These are phyloP conservation scores for Penicillium sp. DNA, from an alignment of 2,329 filamentous ascomycete genomes.

Conservation along the genomic window DNA sequence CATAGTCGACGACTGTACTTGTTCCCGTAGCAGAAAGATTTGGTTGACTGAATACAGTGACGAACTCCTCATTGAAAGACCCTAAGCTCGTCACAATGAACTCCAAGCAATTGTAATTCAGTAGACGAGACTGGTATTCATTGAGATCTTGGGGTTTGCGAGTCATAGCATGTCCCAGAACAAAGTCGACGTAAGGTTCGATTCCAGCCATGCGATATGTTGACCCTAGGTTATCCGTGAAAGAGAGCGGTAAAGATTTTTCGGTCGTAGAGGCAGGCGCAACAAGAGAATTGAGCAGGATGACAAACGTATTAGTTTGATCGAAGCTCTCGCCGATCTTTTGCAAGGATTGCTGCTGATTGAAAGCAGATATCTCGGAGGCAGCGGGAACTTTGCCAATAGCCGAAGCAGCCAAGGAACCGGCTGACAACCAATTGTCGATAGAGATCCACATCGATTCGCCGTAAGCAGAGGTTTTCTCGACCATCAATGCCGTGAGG, in stretches of 20 bases:
- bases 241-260: constrained; percentile 77
- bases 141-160: constrained; percentile 70
- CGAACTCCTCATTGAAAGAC: constrained; percentile 92
- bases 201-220: constrained; percentile 82
- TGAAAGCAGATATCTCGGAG: constrained; percentile 45
- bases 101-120: constrained; percentile 80
- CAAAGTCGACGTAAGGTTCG: constrained; percentile 90
- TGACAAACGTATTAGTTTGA: constrained; percentile 81
- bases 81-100: constrained; percentile 79
- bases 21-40: constrained; percentile 73
- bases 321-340: constrained; percentile 80
- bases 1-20: constrained; percentile 77
- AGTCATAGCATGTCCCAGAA: constrained; percentile 77
- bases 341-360: constrained; percentile 68
- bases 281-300: constrained; percentile 73
- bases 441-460: constrained; percentile 78
- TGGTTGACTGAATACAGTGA: constrained; percentile 80
- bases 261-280: constrained; percentile 57
- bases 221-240: constrained; percentile 82
- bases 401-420: constrained; percentile 40
- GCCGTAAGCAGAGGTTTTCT: constrained; percentile 70
- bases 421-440: constrained; percentile 77
- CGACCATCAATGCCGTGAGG: constrained; percentile 73
- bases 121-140: constrained; percentile 69
- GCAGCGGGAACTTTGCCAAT: constrained; percentile 52